Evolutionary conservation across 257 asterid species (phyloP).

Genomic region (Echites panduratus): DNA sequence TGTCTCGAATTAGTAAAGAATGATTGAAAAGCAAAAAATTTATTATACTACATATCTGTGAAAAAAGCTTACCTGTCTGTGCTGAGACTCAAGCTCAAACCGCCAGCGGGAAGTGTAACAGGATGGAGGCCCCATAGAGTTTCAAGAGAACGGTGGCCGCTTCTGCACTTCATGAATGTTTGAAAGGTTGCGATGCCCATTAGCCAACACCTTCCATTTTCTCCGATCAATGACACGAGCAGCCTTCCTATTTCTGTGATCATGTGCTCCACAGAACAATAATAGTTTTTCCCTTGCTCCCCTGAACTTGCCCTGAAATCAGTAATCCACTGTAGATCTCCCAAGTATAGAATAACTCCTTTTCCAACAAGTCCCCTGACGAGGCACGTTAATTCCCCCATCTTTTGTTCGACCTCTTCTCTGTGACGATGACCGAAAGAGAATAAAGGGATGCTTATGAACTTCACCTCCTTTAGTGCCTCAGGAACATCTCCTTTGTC

Average conservation of each 20-base stretch:
- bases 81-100: conserved; percentile 55
- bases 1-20: not conserved
- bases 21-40: not conserved
- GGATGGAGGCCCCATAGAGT: conserved; percentile 71
- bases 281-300: conserved; percentile 33
- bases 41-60: not conserved
- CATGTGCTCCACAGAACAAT: conserved; percentile 77
- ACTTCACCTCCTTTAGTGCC: conserved; percentile 45
- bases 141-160: conserved; percentile 59
- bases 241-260: conserved; percentile 69
- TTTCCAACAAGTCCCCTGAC: conserved; percentile 43
- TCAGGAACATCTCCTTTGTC: conserved; percentile 50
- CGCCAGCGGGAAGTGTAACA: conserved; percentile 55
- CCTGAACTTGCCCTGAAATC: conserved; percentile 39
- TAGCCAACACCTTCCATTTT: conserved; percentile 54
- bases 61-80: conserved; percentile 38
- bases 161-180: conserved; percentile 62
- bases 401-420: conserved; percentile 57
- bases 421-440: conserved; percentile 47
- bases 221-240: conserved; percentile 35
- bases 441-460: conserved; percentile 45
- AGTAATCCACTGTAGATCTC: conserved; percentile 75
- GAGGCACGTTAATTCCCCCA: conserved; percentile 46
- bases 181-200: conserved; percentile 76
- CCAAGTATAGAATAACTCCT: conserved; percentile 77